Conservation (phyloP, 2,329 filamentous ascomycete genomes). For the Hymenoscyphus scutula region DNA sequence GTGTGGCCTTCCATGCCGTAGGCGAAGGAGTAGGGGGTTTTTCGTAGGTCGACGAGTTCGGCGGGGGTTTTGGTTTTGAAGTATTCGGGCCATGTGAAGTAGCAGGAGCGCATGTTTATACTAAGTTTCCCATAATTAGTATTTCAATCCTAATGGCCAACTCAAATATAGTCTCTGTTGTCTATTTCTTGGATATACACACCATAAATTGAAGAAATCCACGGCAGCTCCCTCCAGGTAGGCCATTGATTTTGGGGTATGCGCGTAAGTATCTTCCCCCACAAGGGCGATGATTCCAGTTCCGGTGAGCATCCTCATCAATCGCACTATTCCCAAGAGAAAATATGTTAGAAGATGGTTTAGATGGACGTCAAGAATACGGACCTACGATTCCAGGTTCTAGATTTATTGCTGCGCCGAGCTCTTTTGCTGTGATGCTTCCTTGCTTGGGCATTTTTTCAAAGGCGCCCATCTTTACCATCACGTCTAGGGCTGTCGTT, state of each 20-base stretch:
- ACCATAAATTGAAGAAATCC: conserved; percentile 29
- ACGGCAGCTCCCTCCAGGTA: conserved; percentile 22
- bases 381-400: conserved; percentile 24
- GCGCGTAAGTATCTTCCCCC: conserved; percentile 24
- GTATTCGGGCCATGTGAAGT: conserved; percentile 19
- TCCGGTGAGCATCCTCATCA: conserved; percentile 24
- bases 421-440: conserved; percentile 23
- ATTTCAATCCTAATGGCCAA: neutral
- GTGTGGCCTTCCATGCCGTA: conserved; percentile 22
- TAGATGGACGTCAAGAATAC: neutral
- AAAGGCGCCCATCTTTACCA: conserved; percentile 25
- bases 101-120: conserved; percentile 16
- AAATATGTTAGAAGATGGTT: neutral
- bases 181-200: neutral
- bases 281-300: conserved; percentile 20
- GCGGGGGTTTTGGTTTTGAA: conserved; percentile 18
- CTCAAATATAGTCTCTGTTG: no score
- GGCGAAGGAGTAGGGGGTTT: conserved; percentile 24
- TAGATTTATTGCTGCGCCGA: conserved; percentile 19
- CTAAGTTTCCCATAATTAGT: conserved; percentile 5
- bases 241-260: conserved; percentile 22
- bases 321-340: conserved; percentile 18
- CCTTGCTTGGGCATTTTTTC: conserved; percentile 28
- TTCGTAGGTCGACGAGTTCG: conserved; percentile 22
- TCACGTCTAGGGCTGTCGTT: conserved; percentile 18